A percentile compares a stretch with the other conserved stretches of the same genome.
Evolutionary conservation across 768 basidiomycete species (phyloP).

Genomic region (Tulasnella sp.): DNA sequence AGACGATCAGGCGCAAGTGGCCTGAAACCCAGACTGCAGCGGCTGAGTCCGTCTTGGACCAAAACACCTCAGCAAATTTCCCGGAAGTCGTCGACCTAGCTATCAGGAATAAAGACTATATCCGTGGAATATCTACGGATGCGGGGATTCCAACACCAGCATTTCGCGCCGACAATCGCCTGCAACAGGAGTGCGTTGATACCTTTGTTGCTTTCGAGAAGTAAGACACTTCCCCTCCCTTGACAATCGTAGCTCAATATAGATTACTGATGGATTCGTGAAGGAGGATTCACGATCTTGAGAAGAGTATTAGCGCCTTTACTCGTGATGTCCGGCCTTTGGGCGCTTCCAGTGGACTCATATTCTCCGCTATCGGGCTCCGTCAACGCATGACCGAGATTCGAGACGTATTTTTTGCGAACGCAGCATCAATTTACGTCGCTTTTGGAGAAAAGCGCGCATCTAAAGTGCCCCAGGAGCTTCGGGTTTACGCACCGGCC

Average conservation of each 20-base stretch:
- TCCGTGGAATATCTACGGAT: no score
- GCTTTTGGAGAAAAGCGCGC: slow-evolving; percentile 48
- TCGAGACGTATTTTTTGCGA: slow-evolving; percentile 66
- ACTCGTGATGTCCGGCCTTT: slow-evolving; percentile 71
- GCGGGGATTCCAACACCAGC: background rate
- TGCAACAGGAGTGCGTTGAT: slow-evolving; percentile 65
- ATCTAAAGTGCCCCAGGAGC: slow-evolving; percentile 40
- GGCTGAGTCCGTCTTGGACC: no score
- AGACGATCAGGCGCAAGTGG: no score
- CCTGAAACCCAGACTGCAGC: no score
- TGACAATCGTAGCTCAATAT: background rate
- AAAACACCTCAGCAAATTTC: no score
- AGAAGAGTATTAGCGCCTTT: slow-evolving; percentile 71
- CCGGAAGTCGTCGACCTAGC: no score
- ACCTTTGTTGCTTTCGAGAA: slow-evolving; percentile 54
- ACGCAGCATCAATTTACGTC: slow-evolving; percentile 64
- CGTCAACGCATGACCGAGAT: slow-evolving; percentile 66
- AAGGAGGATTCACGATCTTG: slow-evolving; percentile 59
- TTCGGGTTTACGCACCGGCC: background rate
- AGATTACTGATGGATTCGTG: background rate
- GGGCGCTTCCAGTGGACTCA: slow-evolving; percentile 71
- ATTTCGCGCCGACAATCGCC: slow-evolving; percentile 55
- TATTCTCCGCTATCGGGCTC: slow-evolving; percentile 68
- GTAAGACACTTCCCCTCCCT: background rate
- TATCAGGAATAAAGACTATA: no score